Conservation (phyloP, 495 filamentous ascomycete genomes). For the Penicillium roqueforti region DNA sequence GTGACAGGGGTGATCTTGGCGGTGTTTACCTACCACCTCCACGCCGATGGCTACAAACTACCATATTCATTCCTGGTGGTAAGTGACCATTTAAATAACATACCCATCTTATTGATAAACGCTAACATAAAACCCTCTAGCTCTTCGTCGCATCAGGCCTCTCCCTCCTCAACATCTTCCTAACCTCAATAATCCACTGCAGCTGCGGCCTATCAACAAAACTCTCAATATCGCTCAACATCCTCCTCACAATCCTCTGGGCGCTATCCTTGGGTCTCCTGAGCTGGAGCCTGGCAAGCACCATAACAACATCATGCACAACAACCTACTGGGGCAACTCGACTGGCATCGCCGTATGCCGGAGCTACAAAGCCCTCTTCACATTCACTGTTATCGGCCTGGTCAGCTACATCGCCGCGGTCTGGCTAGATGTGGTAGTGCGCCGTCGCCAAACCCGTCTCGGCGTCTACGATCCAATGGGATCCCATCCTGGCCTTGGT, state of each 20-base stretch:
- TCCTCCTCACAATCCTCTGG: slow-evolving; percentile 53
- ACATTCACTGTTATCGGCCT: slow-evolving; percentile 54
- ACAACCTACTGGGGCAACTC: slow-evolving; percentile 51
- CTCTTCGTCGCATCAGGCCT: slow-evolving; percentile 53
- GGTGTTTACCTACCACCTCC: slow-evolving; percentile 60
- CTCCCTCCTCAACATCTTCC: slow-evolving; percentile 48
- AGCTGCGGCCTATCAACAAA: slow-evolving; percentile 53
- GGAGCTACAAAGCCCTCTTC: slow-evolving; percentile 64
- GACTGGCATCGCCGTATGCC: slow-evolving; percentile 57
- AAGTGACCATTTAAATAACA: slow-evolving; percentile 19
- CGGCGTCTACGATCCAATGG: slow-evolving; percentile 47
- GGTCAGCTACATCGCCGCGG: slow-evolving; percentile 41
- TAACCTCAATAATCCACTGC: slow-evolving; percentile 55
- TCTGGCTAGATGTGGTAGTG: slow-evolving; percentile 50
- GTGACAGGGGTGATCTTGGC: slow-evolving; percentile 56
- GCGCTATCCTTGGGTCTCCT: slow-evolving; percentile 52
- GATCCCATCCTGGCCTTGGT: slow-evolving; percentile 17
- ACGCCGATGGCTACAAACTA: slow-evolving; percentile 47
- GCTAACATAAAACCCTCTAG: slow-evolving; percentile 28
- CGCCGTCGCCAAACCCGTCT: slow-evolving; percentile 38
- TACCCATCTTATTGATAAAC: neutral
- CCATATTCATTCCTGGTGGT: slow-evolving; percentile 66
- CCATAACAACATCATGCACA: slow-evolving; percentile 55
- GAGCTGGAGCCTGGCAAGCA: slow-evolving; percentile 52
- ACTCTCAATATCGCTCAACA: slow-evolving; percentile 52